A percentile compares a stretch with the other conserved stretches of the same genome.
Evolutionary conservation across 2,329 filamentous ascomycete genomes (phyloP).

Genomic region (Acrocalymma vagum): DNA sequence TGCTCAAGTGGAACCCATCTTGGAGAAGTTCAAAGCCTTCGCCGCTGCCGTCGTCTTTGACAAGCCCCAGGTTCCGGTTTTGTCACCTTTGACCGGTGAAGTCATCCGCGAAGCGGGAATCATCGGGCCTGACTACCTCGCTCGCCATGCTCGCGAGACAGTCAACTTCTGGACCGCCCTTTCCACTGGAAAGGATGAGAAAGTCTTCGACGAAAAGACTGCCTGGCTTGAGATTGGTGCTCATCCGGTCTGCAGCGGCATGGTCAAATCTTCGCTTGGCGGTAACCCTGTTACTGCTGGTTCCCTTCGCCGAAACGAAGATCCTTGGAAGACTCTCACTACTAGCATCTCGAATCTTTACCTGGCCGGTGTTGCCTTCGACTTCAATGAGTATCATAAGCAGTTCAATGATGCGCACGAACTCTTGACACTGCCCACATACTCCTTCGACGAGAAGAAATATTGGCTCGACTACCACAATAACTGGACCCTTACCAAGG

Average conservation of each 20-base stretch:
- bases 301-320: constrained; percentile 69
- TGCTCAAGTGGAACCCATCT: constrained; percentile 69
- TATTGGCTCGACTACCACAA: constrained; percentile 78
- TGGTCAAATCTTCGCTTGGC: constrained; percentile 72
- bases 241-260: constrained; percentile 72
- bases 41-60: constrained; percentile 65
- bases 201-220: constrained; percentile 70
- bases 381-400: constrained; percentile 76
- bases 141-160: constrained; percentile 70
- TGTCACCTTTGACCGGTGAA: constrained; percentile 72
- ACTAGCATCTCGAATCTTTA: constrained; percentile 68
- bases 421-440: constrained; percentile 72
- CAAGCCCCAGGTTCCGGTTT: constrained; percentile 66
- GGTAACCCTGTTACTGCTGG: constrained; percentile 63
- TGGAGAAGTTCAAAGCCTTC: constrained; percentile 66
- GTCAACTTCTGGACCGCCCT: constrained; percentile 75
- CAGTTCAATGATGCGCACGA: constrained; percentile 66
- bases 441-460: constrained; percentile 74
- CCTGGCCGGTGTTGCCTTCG: constrained; percentile 67
- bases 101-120: constrained; percentile 66
- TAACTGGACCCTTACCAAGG: constrained; percentile 77
- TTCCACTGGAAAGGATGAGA: constrained; percentile 64
- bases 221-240: constrained; percentile 79
- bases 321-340: constrained; percentile 70
- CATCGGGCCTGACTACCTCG: constrained; percentile 70